Evolutionary conservation across 164 flowering plant species (phyloP).

Genomic region (Cinnamomum micranthum): DNA sequence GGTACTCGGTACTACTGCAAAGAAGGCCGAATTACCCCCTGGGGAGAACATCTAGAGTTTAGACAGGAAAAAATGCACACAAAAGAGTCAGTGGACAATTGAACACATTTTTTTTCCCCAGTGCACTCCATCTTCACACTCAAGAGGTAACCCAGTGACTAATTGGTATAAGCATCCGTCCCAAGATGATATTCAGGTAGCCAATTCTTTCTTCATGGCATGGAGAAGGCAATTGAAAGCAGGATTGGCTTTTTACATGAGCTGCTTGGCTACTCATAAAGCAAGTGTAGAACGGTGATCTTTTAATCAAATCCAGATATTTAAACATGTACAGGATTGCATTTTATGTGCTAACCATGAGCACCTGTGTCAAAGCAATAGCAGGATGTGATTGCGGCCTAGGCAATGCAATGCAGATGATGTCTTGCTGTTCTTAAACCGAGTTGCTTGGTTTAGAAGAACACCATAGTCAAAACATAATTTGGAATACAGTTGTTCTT

Average conservation of each 20-base stretch:
- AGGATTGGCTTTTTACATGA: constrained; percentile 1
- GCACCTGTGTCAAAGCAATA: background rate
- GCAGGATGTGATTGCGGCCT: background rate
- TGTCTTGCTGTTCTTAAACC: background rate
- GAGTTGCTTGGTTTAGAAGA: background rate
- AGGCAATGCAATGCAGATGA: background rate
- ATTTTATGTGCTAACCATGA: background rate
- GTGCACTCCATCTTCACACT: background rate
- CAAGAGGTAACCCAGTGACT: background rate
- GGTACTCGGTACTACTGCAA: constrained; percentile 71
- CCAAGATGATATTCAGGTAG: background rate
- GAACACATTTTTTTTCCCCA: background rate
- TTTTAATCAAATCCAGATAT: background rate
- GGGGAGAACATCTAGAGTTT: constrained; percentile 56
- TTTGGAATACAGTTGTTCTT: background rate
- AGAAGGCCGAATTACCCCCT: constrained; percentile 86
- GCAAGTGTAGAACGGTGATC: background rate
- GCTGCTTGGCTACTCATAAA: constrained; percentile 3
- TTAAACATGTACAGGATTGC: background rate
- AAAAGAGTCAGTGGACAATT: background rate
- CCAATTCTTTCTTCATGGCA: background rate
- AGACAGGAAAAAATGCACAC: background rate
- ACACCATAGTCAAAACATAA: background rate
- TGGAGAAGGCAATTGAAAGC: background rate
- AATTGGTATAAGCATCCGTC: background rate